Conservation (phyloP, 164 flowering plant genomes). For the Paratinospora sagittata region DNA sequence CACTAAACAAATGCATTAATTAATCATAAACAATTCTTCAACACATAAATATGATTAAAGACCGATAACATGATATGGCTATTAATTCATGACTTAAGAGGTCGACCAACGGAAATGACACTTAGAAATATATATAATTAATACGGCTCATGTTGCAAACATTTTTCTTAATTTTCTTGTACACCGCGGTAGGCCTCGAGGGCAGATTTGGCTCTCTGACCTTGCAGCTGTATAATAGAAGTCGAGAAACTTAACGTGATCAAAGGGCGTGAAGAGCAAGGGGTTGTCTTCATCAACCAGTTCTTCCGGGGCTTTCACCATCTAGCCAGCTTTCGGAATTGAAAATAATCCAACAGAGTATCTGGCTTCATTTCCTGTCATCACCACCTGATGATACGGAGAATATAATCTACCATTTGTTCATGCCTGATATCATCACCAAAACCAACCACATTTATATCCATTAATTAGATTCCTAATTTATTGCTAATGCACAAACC, state of each 20-base stretch:
- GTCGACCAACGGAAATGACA: not conserved
- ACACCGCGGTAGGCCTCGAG: no score
- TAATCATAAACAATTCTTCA: no score
- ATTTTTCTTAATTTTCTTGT: no score
- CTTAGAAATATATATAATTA: not conserved
- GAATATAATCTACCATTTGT: constrained; percentile 41
- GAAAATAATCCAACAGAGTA: constrained; percentile 52
- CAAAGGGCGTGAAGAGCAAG: constrained; percentile 51
- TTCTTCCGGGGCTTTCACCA: constrained; percentile 37
- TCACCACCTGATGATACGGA: constrained; percentile 43
- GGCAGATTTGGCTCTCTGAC: constrained; percentile 21
- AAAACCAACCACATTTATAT: no score
- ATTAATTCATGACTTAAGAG: no score
- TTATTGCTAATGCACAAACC: no score
- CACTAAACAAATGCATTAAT: no score
- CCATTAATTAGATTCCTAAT: no score
- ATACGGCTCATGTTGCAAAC: not conserved
- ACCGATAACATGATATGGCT: no score
- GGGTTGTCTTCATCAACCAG: constrained; percentile 58
- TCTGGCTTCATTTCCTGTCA: constrained; percentile 39
- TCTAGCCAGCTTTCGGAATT: constrained; percentile 23
- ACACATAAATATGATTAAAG: no score
- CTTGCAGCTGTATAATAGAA: constrained; percentile 40
- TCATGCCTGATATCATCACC: constrained; percentile 56
- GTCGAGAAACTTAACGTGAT: constrained; percentile 30